Evolutionary conservation across 495 filamentous ascomycete species (phyloP).

Genomic region (Aspergillus asperescens): DNA sequence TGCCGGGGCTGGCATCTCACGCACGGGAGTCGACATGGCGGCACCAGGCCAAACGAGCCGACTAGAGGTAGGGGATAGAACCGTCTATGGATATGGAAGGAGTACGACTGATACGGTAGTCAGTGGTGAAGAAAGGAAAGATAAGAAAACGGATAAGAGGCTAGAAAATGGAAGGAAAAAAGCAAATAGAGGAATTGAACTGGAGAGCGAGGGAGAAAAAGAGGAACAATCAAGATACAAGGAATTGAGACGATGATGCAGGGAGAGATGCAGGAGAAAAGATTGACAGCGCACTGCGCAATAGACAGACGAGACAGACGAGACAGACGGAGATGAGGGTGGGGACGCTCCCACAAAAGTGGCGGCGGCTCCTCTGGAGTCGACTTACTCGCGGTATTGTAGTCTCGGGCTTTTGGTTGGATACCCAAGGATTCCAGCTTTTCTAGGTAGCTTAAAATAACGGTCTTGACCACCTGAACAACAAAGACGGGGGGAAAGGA

Average conservation of each 20-base stretch:
- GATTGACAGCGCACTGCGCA: constrained; percentile 5
- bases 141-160: not conserved
- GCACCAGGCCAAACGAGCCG: constrained; percentile 28
- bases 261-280: constrained; percentile 4
- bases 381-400: constrained; percentile 3
- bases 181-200: no score
- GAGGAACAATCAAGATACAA: not conserved
- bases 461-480: not conserved
- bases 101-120: constrained; percentile 1
- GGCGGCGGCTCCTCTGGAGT: not conserved
- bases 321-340: constrained; percentile 10
- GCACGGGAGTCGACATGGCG: constrained; percentile 51
- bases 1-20: constrained; percentile 33
- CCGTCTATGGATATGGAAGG: not conserved
- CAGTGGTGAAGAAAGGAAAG: not conserved
- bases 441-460: no score
- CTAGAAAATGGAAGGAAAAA: not conserved
- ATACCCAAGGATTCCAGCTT: no score
- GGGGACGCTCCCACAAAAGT: constrained; percentile 9
- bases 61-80: not conserved
- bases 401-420: not conserved
- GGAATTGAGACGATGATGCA: not conserved
- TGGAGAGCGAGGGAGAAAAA: no score
- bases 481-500: not conserved
- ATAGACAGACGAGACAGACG: no score